Conservation (phyloP, 345 rosid genomes). For the Gossypium turneri region DNA sequence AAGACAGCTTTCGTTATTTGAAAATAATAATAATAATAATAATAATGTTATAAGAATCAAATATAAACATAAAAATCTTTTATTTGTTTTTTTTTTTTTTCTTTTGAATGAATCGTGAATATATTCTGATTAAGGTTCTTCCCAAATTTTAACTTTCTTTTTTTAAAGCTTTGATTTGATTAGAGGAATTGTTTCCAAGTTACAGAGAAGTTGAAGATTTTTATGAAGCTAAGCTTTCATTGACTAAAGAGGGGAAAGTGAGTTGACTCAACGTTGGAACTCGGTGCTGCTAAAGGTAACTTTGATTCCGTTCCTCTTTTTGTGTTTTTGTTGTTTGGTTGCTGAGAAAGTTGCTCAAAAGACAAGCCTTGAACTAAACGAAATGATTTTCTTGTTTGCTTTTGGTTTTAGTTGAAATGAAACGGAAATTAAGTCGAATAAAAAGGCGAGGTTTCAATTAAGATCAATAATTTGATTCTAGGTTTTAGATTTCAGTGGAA, state of each 20-base stretch:
- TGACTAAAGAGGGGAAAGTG: constrained; percentile 23
- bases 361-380: not conserved
- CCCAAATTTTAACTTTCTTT: not conserved
- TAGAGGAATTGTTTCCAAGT: constrained; percentile 7
- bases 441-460: not conserved
- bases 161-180: not conserved
- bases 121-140: constrained; percentile 6
- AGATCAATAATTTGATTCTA: constrained; percentile 7
- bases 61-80: not conserved
- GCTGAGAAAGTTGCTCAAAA: constrained; percentile 21
- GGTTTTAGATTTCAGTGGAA: constrained; percentile 6
- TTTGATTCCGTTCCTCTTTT: constrained; percentile 26
- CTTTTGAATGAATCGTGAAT: not conserved
- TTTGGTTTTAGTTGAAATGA: constrained; percentile 4
- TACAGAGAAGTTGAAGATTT: not conserved
- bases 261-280: constrained; percentile 28
- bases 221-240: constrained; percentile 30
- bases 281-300: constrained; percentile 17
- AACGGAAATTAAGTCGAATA: not conserved
- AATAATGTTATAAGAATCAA: not conserved
- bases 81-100: not conserved
- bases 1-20: not conserved
- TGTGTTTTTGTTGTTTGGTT: constrained; percentile 25
- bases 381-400: constrained; percentile 2
- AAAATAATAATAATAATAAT: no score